These are phyloP conservation scores for Rhodotorula graminis DNA, from an alignment of 768 basidiomycete species.

Conservation along the genomic window DNA sequence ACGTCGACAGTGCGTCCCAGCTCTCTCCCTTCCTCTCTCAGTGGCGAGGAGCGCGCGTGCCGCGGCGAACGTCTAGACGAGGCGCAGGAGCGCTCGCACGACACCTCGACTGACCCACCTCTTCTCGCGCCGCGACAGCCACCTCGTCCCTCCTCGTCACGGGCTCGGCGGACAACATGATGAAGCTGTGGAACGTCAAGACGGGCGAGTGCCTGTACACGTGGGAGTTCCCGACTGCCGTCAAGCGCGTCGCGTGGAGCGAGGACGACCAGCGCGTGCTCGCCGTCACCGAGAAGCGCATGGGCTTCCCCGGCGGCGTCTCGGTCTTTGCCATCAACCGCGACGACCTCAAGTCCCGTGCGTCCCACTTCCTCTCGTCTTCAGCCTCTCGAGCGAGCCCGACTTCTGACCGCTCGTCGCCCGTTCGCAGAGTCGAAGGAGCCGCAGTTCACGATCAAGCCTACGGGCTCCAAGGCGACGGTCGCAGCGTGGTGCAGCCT, in stretches of 20 bases:
- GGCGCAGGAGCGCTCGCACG: no score
- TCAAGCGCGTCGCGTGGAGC: constrained; percentile 90
- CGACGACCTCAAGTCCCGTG: constrained; percentile 67
- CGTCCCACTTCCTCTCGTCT: constrained; percentile 49
- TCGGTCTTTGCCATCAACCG: constrained; percentile 82
- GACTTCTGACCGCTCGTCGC: no score
- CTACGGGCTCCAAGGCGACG: constrained; percentile 81
- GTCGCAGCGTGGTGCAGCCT: constrained; percentile 84
- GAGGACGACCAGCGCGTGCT: constrained; percentile 69
- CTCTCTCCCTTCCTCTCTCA: not conserved
- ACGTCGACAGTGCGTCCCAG: constrained; percentile 80
- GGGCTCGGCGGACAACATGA: constrained; percentile 87
- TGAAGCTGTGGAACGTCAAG: constrained; percentile 82
- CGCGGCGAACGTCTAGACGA: no score
- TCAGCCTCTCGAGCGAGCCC: not conserved
- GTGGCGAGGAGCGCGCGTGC: no score
- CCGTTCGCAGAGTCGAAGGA: constrained; percentile 20
- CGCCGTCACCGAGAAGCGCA: constrained; percentile 94
- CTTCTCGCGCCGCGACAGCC: constrained; percentile 54
- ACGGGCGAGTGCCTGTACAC: constrained; percentile 86
- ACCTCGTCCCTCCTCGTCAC: constrained; percentile 80
- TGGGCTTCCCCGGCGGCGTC: constrained; percentile 86
- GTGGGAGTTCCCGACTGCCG: constrained; percentile 98
- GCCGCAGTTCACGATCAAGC: constrained; percentile 39
- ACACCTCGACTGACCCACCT: not conserved